Percentiles rank a stretch among this genome's conserved stretches.
phyloP scores from a whole-genome alignment of 2,329 filamentous ascomycete genomes.

The Fusarium sp. region DNA sequence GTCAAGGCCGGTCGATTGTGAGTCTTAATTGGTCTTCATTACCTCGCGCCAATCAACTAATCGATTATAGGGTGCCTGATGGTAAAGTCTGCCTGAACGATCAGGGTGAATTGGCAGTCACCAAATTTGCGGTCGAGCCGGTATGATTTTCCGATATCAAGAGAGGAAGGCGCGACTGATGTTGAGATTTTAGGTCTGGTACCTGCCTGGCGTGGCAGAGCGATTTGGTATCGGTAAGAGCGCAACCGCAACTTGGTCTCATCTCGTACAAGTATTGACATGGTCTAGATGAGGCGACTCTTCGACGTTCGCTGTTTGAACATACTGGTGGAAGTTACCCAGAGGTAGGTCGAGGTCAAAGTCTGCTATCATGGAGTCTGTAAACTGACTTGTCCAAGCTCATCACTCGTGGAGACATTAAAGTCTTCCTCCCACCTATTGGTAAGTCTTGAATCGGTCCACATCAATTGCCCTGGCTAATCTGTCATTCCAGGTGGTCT shows the following conservation, averaged over 20 bases:
- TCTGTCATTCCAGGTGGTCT: conserved; percentile 70
- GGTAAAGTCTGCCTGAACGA: conserved; percentile 91
- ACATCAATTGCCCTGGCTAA: conserved; percentile 17
- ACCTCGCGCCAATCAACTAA: conserved; percentile 25
- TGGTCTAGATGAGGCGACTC: conserved; percentile 78
- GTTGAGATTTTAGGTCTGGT: conserved; percentile 69
- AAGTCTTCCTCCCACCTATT: conserved; percentile 94
- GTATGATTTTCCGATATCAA: conserved; percentile 60
- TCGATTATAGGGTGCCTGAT: conserved; percentile 67
- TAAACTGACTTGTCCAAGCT: conserved; percentile 60
- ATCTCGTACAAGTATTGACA: conserved; percentile 42
- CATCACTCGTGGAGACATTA: conserved; percentile 94
- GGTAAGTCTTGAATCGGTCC: conserved; percentile 58
- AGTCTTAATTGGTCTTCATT: conserved; percentile 6
- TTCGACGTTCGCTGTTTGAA: conserved; percentile 90
- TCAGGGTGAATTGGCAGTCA: conserved; percentile 89
- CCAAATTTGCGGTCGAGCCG: conserved; percentile 96
- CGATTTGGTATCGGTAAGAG: conserved; percentile 85
- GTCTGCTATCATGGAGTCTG: background rate
- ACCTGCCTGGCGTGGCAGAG: conserved; percentile 87
- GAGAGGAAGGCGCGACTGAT: conserved; percentile 3
- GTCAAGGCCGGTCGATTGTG: conserved; percentile 81
- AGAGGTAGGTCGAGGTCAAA: conserved; percentile 63
- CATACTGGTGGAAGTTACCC: conserved; percentile 97
- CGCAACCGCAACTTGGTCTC: background rate